These are phyloP conservation scores for Multifurca ochricompacta DNA, from an alignment of 768 basidiomycete genomes.

Conservation along the genomic window DNA sequence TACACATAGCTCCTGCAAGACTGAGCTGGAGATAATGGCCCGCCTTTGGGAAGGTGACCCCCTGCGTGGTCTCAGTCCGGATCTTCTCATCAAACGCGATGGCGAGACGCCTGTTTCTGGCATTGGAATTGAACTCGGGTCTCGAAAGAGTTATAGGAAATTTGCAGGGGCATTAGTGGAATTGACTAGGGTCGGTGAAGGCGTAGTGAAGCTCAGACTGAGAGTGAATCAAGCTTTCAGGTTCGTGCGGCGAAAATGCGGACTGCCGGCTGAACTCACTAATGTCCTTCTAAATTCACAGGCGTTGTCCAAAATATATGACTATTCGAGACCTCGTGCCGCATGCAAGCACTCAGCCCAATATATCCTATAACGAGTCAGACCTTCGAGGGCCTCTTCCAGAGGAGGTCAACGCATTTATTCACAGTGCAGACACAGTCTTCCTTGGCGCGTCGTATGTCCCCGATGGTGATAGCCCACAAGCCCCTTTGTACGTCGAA, in stretches of 20 bases:
- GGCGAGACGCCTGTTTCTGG: constrained; percentile 37
- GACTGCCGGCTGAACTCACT: not conserved
- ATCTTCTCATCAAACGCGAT: not conserved
- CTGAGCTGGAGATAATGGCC: constrained; percentile 34
- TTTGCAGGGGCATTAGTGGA: constrained; percentile 43
- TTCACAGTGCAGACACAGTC: constrained; percentile 43
- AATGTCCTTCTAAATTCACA: constrained; percentile 26
- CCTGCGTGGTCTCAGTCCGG: not conserved
- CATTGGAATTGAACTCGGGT: constrained; percentile 50
- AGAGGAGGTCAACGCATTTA: constrained; percentile 39
- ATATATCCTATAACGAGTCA: constrained; percentile 30
- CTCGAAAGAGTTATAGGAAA: constrained; percentile 49
- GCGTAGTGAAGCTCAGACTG: constrained; percentile 32
- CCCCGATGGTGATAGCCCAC: constrained; percentile 32
- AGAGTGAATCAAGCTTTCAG: constrained; percentile 51
- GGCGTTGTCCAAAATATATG: constrained; percentile 69
- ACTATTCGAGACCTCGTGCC: constrained; percentile 46
- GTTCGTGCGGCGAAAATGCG: constrained; percentile 25
- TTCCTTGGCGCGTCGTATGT: constrained; percentile 49
- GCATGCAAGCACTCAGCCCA: constrained; percentile 33
- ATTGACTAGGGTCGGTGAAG: constrained; percentile 25
- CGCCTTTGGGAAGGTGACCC: constrained; percentile 51
- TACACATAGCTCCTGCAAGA: constrained; percentile 27
- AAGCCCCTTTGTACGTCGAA: constrained; percentile 50
- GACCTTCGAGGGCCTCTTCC: constrained; percentile 41